phyloP scores from a whole-genome alignment of 1,139 yeast species.

The Sugiyamaella castrensis region DNA sequence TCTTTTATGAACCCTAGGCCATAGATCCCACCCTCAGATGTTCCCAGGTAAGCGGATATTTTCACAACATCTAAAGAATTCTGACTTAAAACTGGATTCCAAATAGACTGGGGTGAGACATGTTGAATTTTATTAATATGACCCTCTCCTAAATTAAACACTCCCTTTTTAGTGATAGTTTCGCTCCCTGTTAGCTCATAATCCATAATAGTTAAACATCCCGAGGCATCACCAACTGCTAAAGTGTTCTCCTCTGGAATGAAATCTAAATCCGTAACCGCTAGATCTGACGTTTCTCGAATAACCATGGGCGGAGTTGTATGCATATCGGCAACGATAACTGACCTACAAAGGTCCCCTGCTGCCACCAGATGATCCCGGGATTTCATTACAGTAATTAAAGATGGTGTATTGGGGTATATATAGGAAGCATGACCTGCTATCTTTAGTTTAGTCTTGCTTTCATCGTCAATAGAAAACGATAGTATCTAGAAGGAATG shows the following conservation, averaged over 20 bases:
- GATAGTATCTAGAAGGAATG: too few relatives aligned
- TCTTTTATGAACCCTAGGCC: slow-evolving; percentile 6
- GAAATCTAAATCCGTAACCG: slow-evolving; percentile 9
- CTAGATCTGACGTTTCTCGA: slow-evolving; percentile 1
- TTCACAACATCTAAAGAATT: slow-evolving; percentile 2
- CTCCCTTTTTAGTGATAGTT: not conserved
- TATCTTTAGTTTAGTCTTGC: not conserved
- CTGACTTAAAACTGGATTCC: slow-evolving; percentile 13
- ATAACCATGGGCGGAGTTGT: not conserved
- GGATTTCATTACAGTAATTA: slow-evolving; percentile 4
- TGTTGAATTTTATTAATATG: slow-evolving; percentile 9
- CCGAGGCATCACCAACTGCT: slow-evolving; percentile 9
- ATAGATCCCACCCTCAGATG: slow-evolving; percentile 13
- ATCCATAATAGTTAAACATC: slow-evolving; percentile 2
- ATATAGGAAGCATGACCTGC: not conserved
- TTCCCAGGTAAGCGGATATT: slow-evolving; percentile 9
- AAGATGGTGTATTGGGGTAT: slow-evolving; percentile 7
- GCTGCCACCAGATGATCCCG: slow-evolving; percentile 4
- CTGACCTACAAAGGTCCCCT: slow-evolving; percentile 9
- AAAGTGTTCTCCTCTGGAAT: slow-evolving; percentile 1
- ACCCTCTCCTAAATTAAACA: slow-evolving; percentile 6
- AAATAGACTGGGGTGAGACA: not conserved
- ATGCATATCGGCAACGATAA: not conserved
- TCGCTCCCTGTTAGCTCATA: not conserved
- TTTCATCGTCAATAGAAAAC: too few relatives aligned